Evolutionary conservation across 2,329 filamentous ascomycete genomes (phyloP), one percentile per base, ranked within the genome.

Genomic region (Phoma sp.): DNA sequence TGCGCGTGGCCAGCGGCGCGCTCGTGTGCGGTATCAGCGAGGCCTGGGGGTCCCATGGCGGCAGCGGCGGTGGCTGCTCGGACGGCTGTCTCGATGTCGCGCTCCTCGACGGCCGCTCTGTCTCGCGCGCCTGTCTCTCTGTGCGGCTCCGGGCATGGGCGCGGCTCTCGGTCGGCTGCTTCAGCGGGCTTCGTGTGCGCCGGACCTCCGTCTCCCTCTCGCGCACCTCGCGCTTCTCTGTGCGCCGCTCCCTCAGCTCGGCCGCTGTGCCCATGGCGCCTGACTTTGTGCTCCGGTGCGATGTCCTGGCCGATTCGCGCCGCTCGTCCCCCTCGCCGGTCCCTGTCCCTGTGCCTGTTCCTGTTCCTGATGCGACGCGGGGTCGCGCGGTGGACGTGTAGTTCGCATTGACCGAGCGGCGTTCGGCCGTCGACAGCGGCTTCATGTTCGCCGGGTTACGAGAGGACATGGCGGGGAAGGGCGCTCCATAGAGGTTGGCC

Each of bases 1-100:
- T 81, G 63, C 87, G 81, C 53, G 80, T 88, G 2, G 92, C 91
- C 43, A 96, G 79, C 2, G 94, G 94, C 19, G 87, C 87, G 22
- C 84, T 83, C 8, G 86, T 86, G 57, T 86, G 84, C 43, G 90
- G 85, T 55, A 93, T 80, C 21, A 98, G 79, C 1, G 84, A 88
- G 8, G 87, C 94, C 71, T 91, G 85, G 0, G 95, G 94, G 51
- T 86, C 88, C 95, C 95, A 98, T 69, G 80, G 75, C 46, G 71
- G 77, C 48, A 49, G 64, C 46, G 71, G 77, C 48, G 51, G 61
- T 68, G 60, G 57, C 5, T 62, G 54, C 53, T 74, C 69, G 7
- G 63, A 61, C 33, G 65, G 54, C 32, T 61, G 66, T 33, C 58
- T 36, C 31, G 65, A 58, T n/a, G 61, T 44, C 3, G 64, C 53